Conservation (phyloP, 2,329 filamentous ascomycete species). For the Gaeumannomyces sp. region DNA sequence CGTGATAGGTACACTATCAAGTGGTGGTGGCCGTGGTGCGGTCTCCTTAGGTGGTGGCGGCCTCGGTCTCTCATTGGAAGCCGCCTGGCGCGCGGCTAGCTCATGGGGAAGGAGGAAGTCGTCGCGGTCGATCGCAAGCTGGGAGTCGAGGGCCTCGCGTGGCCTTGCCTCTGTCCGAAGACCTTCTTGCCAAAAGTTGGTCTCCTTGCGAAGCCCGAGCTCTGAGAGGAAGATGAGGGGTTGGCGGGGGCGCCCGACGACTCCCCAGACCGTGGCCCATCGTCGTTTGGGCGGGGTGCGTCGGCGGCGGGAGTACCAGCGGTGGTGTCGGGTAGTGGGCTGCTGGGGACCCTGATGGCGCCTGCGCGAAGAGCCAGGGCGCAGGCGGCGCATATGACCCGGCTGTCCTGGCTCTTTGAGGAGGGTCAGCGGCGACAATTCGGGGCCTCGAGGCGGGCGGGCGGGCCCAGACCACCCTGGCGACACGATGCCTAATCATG, state of each 20-base stretch:
- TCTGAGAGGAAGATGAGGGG: neutral
- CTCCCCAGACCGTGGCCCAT: neutral
- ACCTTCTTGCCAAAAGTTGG: neutral
- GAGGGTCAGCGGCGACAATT: neutral
- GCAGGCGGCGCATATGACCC: neutral
- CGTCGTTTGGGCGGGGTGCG: neutral
- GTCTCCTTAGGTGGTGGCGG: no score
- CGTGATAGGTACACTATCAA: no score
- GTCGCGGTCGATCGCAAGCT: neutral
- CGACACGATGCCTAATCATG: neutral
- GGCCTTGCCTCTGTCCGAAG: neutral
- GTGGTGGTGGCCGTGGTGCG: no score
- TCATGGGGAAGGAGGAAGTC: constrained; percentile 9
- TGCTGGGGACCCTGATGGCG: neutral
- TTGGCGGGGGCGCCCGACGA: neutral
- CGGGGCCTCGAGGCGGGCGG: neutral
- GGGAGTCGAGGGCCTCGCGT: no score
- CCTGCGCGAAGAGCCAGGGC: neutral
- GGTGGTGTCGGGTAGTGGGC: neutral
- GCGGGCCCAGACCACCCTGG: neutral
- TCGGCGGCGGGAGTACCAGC: neutral
- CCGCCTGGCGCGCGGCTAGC: constrained; percentile 3
- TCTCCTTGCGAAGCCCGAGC: neutral
- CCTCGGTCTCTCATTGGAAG: neutral
- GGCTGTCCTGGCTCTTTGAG: neutral